phyloP scores from a whole-genome alignment of 371 early-diverging fungal genomes.

The Apophysomyces trapeziformis region DNA sequence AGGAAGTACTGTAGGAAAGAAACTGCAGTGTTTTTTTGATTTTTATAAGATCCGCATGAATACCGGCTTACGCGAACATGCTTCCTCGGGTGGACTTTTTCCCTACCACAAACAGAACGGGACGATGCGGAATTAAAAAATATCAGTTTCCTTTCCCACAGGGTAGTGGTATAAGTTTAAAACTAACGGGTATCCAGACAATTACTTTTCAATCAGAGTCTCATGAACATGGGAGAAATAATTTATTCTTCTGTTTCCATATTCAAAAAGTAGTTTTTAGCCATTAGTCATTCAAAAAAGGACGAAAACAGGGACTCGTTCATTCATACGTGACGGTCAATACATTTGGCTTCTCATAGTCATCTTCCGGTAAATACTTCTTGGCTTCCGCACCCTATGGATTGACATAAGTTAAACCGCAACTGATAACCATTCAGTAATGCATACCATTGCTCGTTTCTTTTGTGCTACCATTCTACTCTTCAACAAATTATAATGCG shows the following conservation, averaged over 20 bases:
- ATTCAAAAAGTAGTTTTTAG: no score
- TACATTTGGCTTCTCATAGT: slow-evolving; percentile 47
- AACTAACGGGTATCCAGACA: no score
- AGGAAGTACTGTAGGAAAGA: slow-evolving; percentile 17
- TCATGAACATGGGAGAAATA: no score
- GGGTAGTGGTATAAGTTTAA: no score
- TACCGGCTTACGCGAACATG: slow-evolving; percentile 18
- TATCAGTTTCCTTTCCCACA: no score
- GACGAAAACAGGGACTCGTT: neutral
- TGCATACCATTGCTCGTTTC: slow-evolving; percentile 48
- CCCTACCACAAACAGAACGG: slow-evolving; percentile 5
- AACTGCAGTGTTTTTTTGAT: slow-evolving; percentile 6
- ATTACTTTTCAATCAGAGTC: neutral
- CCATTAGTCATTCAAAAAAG: no score
- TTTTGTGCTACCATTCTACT: slow-evolving; percentile 46
- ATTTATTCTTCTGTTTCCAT: no score
- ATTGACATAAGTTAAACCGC: neutral
- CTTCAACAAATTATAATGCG: slow-evolving; percentile 35
- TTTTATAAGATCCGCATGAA: slow-evolving; percentile 23
- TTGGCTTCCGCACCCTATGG: slow-evolving; percentile 24
- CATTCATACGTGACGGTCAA: slow-evolving; percentile 31
- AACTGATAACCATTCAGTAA: neutral
- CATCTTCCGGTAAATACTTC: slow-evolving; percentile 29
- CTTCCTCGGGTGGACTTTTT: slow-evolving; percentile 26
- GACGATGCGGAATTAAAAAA: no score